Conservation (phyloP, 2,329 filamentous ascomycete genomes). For the Elsinoe australis region DNA sequence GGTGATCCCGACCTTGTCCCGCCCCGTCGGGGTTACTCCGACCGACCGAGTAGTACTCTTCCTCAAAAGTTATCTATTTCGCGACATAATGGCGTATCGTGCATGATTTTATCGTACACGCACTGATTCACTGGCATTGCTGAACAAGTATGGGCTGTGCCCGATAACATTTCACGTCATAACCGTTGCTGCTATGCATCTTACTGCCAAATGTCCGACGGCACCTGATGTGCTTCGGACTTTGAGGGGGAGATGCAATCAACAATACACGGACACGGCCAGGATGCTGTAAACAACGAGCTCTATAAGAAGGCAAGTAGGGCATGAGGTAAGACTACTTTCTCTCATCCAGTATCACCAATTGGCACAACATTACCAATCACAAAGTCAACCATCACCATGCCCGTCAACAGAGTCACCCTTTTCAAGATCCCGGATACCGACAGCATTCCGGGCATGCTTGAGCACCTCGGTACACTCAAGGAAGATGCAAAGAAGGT, state of each 20-base stretch:
- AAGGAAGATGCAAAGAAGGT: conserved; percentile 41
- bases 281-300: not conserved
- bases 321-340: not conserved
- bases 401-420: conserved; percentile 43
- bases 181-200: too few species aligned
- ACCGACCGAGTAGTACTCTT: too few species aligned
- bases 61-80: too few species aligned
- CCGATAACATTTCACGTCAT: too few species aligned
- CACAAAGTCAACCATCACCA: conserved; percentile 18
- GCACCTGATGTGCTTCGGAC: conserved; percentile 1
- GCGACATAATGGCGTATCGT: too few species aligned
- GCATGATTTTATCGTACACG: too few species aligned
- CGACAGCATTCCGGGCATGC: conserved; percentile 36
- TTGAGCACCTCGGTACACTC: conserved; percentile 40
- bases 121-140: too few species aligned
- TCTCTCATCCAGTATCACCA: not conserved
- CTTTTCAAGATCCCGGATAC: conserved; percentile 47
- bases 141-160: too few species aligned
- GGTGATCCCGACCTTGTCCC: not conserved
- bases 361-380: not conserved
- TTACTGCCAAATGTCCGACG: conserved; percentile 4
- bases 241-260: conserved; percentile 10
- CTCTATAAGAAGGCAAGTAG: not conserved
- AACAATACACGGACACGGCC: conserved; percentile 2
- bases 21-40: not conserved